Evolutionary conservation across 306 rosid species (phyloP).

Genomic region (Hippophae rhamnoides): DNA sequence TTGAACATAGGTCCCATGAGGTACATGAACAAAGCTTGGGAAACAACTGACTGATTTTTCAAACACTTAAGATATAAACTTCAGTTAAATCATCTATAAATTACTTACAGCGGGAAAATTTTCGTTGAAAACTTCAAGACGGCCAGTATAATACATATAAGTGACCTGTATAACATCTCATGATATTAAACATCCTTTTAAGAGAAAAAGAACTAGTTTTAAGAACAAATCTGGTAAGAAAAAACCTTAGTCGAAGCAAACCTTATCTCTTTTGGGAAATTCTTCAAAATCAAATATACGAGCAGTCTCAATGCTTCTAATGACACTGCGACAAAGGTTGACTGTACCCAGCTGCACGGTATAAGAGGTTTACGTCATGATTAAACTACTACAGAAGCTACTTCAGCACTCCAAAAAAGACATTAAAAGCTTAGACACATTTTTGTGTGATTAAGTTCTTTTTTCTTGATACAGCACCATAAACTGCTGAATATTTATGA

Average conservation of each 20-base stretch:
- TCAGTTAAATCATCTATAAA: slow-evolving; percentile 14
- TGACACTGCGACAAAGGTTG: slow-evolving; percentile 93
- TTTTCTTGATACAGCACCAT: neutral
- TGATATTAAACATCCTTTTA: slow-evolving; percentile 17
- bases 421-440: neutral
- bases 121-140: slow-evolving; percentile 94
- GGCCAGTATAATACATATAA: slow-evolving; percentile 99
- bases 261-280: slow-evolving; percentile 93
- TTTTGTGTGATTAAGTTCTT: neutral
- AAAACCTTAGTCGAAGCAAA: slow-evolving; percentile 23
- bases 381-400: slow-evolving; percentile 2
- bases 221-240: neutral
- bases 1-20: neutral
- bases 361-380: slow-evolving; percentile 20
- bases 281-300: slow-evolving; percentile 95
- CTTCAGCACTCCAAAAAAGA: slow-evolving; percentile 3
- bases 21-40: neutral
- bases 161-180: slow-evolving; percentile 57
- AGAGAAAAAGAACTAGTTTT: neutral
- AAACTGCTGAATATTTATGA: neutral
- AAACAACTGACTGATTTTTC: neutral
- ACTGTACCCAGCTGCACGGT: slow-evolving; percentile 89
- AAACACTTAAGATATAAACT: neutral
- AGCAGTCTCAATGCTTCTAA: slow-evolving; percentile 95
- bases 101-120: slow-evolving; percentile 83